Evolutionary conservation across 495 filamentous ascomycete genomes (phyloP).

Genomic region (Xylaria grammica): DNA sequence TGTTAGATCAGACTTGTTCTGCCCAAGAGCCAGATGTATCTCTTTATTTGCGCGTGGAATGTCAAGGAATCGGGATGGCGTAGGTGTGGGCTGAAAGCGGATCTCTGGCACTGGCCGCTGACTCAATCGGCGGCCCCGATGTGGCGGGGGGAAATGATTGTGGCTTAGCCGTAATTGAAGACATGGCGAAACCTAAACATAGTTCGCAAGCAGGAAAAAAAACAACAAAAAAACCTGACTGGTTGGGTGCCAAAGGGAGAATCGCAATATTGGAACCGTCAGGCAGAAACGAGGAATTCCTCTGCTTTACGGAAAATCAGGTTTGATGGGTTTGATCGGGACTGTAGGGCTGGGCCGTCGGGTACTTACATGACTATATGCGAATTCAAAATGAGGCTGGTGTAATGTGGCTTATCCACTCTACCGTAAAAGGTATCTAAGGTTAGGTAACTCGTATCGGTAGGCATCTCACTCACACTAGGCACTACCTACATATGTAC

Average conservation of each 20-base stretch:
- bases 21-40: conserved; percentile 18
- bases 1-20: conserved; percentile 4
- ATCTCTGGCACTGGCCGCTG: conserved; percentile 29
- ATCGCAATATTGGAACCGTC: no score
- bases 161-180: conserved; percentile 7
- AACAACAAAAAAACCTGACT: no score
- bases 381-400: not conserved
- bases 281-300: no score
- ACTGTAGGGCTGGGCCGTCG: no score
- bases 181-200: no score
- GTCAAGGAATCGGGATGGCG: conserved; percentile 38
- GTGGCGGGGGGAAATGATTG: conserved; percentile 5
- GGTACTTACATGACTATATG: not conserved
- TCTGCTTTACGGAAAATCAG: no score
- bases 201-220: no score
- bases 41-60: conserved; percentile 37
- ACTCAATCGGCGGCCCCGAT: conserved; percentile 35
- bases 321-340: no score
- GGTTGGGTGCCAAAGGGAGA: no score
- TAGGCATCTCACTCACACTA: no score
- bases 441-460: not conserved
- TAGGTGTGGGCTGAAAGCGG: conserved; percentile 41
- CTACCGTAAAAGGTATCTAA: not conserved
- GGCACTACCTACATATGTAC: no score
- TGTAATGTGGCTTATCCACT: not conserved